Base-by-base conservation (phyloP, 2,329 filamentous ascomycete genomes). In the Pseudocercospora pini-densiflorae region DNA sequence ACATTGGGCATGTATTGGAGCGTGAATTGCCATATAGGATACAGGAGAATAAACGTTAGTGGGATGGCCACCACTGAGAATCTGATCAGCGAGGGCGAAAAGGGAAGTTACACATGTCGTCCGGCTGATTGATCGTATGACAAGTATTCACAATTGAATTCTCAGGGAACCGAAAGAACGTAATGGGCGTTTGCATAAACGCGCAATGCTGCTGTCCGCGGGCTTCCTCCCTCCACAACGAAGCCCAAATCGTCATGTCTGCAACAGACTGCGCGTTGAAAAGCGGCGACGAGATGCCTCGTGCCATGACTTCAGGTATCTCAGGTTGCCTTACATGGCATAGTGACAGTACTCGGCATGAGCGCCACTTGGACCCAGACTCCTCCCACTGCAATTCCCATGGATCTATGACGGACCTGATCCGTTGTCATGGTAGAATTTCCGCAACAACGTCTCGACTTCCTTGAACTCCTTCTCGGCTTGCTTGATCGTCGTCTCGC, bases 381-480 rank as follows among this genome's bases (percentile, higher is more conserved):
- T 43, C 40, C 16, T 43, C 40, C 16, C 40, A 43, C 40, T 43
- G 40, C 16, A 0, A n/a, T 1, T 43, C 40, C 7, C 47, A 14
- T 51, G 47, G 2, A 51, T 27, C 27, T 27, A 55, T 31, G 24
- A 40, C 3, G 55, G n/a, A 24, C 31, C 55, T 24, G 55, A 43
- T 19, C 68, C 67, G 40, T 73, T 68, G 62, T 75, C 73, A 27
- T 70, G 68, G 61, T 91, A 97, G 79, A 92, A 97, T 71, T 85
- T 81, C 77, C 83, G 86, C 76, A 99, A 86, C 66, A 88, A 84
- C 70, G 81, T 84, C 79, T 94, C 89, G 59, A 91, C 91, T 62
- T 92, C 89, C 55, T 83, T 78, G 79, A 93, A 97, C 75, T 97
- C 93, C 67, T 83, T 79, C 83, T 94, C 93, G 68, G 93, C 91